Conservation (phyloP, 2,329 filamentous ascomycete species). For the Tolypocladium pustulatum region DNA sequence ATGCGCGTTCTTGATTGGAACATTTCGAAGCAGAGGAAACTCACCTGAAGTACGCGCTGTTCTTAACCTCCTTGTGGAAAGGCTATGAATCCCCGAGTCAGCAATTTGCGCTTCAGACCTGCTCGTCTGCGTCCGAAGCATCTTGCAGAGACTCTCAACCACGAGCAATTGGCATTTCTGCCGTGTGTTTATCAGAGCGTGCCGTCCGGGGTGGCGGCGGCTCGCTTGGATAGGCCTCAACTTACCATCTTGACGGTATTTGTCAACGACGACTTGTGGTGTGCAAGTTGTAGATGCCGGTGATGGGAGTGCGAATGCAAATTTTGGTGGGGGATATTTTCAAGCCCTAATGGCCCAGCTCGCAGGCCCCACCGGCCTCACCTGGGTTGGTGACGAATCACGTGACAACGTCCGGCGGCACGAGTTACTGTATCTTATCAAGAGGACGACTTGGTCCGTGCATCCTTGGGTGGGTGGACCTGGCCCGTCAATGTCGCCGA, state of each 20-base stretch:
- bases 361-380: conserved; percentile 8
- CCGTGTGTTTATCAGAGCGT: conserved; percentile 13
- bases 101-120: conserved; percentile 99
- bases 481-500: neutral
- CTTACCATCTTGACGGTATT: conserved; percentile 61
- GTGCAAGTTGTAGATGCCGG: conserved; percentile 23
- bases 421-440: no score
- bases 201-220: neutral
- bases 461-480: neutral
- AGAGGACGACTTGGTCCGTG: neutral
- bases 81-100: conserved; percentile 78
- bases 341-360: conserved; percentile 26
- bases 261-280: conserved; percentile 31
- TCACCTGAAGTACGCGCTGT: conserved; percentile 97
- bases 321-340: conserved; percentile 30
- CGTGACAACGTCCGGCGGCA: no score
- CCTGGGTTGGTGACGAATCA: conserved; percentile 30
- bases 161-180: conserved; percentile 36
- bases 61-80: conserved; percentile 95
- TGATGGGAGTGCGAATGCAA: conserved; percentile 15
- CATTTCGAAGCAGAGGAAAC: conserved; percentile 20
- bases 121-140: conserved; percentile 72
- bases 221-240: conserved; percentile 30
- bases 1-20: neutral
- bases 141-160: conserved; percentile 79